These are phyloP conservation scores for Pleurotus cornucopiae DNA, from an alignment of 768 basidiomycete genomes.

Conservation along the genomic window DNA sequence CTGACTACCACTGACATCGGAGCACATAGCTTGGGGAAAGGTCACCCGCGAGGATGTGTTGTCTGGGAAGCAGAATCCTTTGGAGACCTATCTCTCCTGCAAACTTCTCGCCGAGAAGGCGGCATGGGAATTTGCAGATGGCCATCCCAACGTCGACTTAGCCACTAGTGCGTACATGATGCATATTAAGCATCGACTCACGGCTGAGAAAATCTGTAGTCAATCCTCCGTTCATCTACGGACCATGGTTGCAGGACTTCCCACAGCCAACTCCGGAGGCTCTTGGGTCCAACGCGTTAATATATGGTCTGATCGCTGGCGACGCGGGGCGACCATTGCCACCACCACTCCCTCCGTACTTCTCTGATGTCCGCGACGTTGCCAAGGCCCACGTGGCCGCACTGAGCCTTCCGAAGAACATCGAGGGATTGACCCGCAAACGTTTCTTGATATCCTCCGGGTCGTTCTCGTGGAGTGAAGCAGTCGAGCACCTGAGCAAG, in stretches of 20 bases:
- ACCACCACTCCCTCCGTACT: constrained; percentile 21
- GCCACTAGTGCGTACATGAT: constrained; percentile 28
- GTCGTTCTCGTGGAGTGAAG: constrained; percentile 16
- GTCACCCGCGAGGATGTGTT: constrained; percentile 26
- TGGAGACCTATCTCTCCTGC: constrained; percentile 34
- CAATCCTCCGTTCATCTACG: constrained; percentile 32
- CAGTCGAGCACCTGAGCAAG: constrained; percentile 20
- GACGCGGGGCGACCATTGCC: constrained; percentile 13
- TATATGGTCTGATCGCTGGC: constrained; percentile 24
- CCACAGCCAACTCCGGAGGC: constrained; percentile 21
- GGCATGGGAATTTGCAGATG: constrained; percentile 35
- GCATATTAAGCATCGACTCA: not conserved
- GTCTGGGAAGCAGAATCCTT: constrained; percentile 20
- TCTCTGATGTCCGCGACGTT: constrained; percentile 33
- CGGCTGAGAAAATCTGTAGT: constrained; percentile 19
- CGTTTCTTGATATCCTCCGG: constrained; percentile 18
- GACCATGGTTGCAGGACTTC: constrained; percentile 28
- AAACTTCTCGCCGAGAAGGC: constrained; percentile 39
- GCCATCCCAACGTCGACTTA: constrained; percentile 34
- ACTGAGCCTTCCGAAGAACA: constrained; percentile 3
- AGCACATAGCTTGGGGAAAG: constrained; percentile 28
- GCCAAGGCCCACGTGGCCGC: constrained; percentile 29
- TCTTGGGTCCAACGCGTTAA: constrained; percentile 27
- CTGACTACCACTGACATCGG: not conserved
- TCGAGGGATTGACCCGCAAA: not conserved